Conservation (phyloP, 495 filamentous ascomycete species). For the Hypoxylon lenormandii region DNA sequence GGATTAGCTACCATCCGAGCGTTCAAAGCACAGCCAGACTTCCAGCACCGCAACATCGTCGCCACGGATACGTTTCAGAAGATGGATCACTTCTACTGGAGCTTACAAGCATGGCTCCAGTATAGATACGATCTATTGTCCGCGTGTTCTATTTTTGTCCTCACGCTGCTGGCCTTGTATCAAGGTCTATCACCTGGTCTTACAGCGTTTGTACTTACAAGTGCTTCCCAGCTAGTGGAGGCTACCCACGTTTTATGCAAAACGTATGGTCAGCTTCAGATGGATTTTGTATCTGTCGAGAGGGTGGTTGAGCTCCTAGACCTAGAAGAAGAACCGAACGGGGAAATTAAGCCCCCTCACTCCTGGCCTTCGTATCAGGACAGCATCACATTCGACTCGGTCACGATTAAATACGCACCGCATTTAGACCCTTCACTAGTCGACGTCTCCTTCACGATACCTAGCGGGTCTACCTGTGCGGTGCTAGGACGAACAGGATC, state of each 20-base stretch:
- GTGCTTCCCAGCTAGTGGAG: slow-evolving; percentile 71
- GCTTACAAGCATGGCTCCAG: slow-evolving; percentile 81
- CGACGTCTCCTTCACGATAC: slow-evolving; percentile 74
- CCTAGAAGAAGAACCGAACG: slow-evolving; percentile 76
- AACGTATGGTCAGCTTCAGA: slow-evolving; percentile 82
- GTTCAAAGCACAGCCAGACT: slow-evolving; percentile 76
- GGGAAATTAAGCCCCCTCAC: slow-evolving; percentile 73
- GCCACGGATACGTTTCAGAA: slow-evolving; percentile 86
- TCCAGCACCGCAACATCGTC: slow-evolving; percentile 78
- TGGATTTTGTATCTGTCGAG: slow-evolving; percentile 90
- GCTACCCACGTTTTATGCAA: slow-evolving; percentile 79
- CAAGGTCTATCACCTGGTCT: slow-evolving; percentile 76
- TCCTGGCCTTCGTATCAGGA: slow-evolving; percentile 77
- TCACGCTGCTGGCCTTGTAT: slow-evolving; percentile 77
- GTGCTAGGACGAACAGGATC: slow-evolving; percentile 74
- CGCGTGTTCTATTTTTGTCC: slow-evolving; percentile 73
- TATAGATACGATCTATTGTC: slow-evolving; percentile 81
- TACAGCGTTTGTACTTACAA: slow-evolving; percentile 78
- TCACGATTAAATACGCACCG: slow-evolving; percentile 81
- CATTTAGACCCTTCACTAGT: slow-evolving; percentile 75
- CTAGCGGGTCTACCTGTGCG: slow-evolving; percentile 76
- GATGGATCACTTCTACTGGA: slow-evolving; percentile 95
- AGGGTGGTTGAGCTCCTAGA: slow-evolving; percentile 80
- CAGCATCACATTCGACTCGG: slow-evolving; percentile 78
- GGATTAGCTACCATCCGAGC: slow-evolving; percentile 83